Evolutionary conservation across 495 filamentous ascomycete species (phyloP).

Genomic region (Tuber magnatum): DNA sequence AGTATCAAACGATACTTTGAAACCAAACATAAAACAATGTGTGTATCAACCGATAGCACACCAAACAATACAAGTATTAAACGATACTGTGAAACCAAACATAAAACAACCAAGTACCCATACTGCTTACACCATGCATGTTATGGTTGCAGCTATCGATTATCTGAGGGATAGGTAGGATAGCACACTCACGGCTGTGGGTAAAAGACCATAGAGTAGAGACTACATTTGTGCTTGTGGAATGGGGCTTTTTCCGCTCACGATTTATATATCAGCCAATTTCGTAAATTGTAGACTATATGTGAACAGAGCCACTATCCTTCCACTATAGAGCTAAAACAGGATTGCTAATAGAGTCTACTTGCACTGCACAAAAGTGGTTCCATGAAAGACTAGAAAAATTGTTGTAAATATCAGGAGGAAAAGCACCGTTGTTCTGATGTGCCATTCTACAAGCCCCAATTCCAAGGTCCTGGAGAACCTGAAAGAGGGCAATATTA

Average conservation of each 20-base stretch:
- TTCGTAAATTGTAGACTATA: background rate
- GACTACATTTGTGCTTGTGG: background rate
- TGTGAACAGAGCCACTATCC: background rate
- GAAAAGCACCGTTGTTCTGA: background rate
- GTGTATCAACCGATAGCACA: too few relatives aligned
- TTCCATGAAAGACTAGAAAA: background rate
- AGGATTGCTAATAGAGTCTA: background rate
- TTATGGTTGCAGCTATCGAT: conserved; percentile 39
- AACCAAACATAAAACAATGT: too few relatives aligned
- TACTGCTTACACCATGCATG: too few relatives aligned
- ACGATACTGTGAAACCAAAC: too few relatives aligned
- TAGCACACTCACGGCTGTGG: too few relatives aligned
- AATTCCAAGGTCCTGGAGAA: background rate
- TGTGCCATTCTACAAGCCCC: background rate
- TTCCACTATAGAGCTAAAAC: background rate
- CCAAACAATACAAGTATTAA: too few relatives aligned
- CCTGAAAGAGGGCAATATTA: background rate
- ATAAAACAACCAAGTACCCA: too few relatives aligned
- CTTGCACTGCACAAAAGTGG: background rate
- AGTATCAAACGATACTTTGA: too few relatives aligned
- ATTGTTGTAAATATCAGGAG: background rate
- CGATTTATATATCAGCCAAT: background rate
- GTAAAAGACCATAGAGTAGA: background rate
- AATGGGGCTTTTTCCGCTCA: background rate
- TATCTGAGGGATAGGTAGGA: conserved; percentile 13